These are phyloP conservation scores for Botrytis cinerea DNA, from an alignment of 2,329 filamentous ascomycete genomes.

Conservation along the genomic window DNA sequence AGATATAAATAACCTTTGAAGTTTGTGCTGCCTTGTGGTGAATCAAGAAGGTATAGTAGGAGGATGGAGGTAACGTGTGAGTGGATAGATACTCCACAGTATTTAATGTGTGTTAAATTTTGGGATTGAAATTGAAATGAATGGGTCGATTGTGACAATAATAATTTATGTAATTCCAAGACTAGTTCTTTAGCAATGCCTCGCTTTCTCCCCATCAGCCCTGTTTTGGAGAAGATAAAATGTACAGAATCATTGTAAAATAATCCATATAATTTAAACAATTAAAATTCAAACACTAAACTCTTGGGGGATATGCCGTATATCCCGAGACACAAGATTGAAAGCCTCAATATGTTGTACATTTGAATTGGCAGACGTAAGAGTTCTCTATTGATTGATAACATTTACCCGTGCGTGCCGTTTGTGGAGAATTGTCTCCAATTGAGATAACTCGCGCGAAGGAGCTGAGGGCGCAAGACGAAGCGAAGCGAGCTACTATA, in stretches of 20 bases:
- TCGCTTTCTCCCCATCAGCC: background rate
- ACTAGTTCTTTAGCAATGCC: background rate
- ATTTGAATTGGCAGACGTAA: background rate
- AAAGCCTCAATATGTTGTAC: too few relatives aligned
- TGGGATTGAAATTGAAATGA: background rate
- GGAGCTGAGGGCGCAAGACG: slow-evolving; percentile 14
- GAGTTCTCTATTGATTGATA: background rate
- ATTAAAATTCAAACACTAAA: background rate
- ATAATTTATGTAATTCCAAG: background rate
- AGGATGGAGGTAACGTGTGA: slow-evolving; percentile 5
- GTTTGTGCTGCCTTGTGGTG: background rate
- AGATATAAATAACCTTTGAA: slow-evolving; percentile 14
- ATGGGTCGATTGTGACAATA: background rate
- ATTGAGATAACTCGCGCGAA: slow-evolving; percentile 3
- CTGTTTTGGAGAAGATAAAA: background rate
- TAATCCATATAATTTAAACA: background rate
- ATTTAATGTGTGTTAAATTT: background rate
- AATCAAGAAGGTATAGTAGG: background rate
- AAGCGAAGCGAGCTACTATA: background rate
- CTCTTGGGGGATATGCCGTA: background rate
- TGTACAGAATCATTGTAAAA: background rate
- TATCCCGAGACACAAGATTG: slow-evolving; percentile 3
- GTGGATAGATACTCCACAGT: background rate
- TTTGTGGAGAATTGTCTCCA: slow-evolving; percentile 18
- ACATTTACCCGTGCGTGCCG: slow-evolving; percentile 15